Percentiles rank a stretch among this genome's conserved stretches.
These are phyloP conservation scores for Phlebiopsis flavidoalba DNA, from an alignment of 768 basidiomycete species.

Conservation along the genomic window DNA sequence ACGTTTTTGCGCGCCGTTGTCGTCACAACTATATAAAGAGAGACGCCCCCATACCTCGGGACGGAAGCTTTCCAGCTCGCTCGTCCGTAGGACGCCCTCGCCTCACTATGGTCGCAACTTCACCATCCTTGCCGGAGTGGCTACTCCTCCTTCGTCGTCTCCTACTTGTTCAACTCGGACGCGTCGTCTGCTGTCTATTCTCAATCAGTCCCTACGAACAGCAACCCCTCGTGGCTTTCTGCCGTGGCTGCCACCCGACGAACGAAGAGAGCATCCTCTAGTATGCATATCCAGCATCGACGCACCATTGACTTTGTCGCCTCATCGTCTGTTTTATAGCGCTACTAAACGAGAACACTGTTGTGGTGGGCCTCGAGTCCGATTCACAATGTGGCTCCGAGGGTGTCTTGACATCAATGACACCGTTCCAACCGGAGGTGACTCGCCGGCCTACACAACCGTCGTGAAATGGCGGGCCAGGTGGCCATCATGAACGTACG, in stretches of 20 bases:
- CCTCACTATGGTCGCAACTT: constrained; percentile 57
- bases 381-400: constrained; percentile 39
- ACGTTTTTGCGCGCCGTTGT: background rate
- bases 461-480: constrained; percentile 46
- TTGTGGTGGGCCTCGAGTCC: constrained; percentile 45
- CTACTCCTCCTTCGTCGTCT: constrained; percentile 53
- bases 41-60: background rate
- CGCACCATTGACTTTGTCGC: background rate
- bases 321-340: constrained; percentile 29
- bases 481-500: background rate
- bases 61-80: background rate
- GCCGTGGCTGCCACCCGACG: constrained; percentile 45
- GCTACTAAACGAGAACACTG: constrained; percentile 51
- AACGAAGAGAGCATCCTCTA: constrained; percentile 59
- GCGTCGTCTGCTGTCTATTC: constrained; percentile 40
- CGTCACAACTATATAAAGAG: background rate
- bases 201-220: constrained; percentile 44
- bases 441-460: constrained; percentile 44
- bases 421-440: constrained; percentile 45
- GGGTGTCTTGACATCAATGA: constrained; percentile 46
- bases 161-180: constrained; percentile 56
- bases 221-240: constrained; percentile 59
- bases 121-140: constrained; percentile 67
- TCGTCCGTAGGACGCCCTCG: too few species aligned
- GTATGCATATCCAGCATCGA: constrained; percentile 30